Conservation (phyloP, 768 basidiomycete genomes). For the Boletus subcaerulescens region DNA sequence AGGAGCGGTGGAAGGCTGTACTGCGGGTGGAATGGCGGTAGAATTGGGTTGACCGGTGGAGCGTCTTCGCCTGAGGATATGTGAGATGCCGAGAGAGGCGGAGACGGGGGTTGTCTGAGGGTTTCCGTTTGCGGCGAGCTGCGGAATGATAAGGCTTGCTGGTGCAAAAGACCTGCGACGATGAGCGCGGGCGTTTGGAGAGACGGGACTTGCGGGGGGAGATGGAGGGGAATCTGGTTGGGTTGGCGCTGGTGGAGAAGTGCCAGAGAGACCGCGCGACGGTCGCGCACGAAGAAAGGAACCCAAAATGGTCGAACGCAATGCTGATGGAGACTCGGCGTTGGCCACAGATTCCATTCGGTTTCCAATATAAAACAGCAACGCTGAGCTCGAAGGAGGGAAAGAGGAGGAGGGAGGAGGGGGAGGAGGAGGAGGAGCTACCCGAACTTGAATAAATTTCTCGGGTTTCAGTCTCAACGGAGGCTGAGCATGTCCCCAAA, state of each 20-base stretch:
- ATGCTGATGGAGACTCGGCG: conserved; percentile 32
- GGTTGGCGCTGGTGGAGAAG: conserved; percentile 34
- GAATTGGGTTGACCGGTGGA: conserved; percentile 51
- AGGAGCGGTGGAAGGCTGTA: conserved; percentile 6
- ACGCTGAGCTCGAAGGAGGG: too few relatives aligned
- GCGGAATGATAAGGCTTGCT: conserved; percentile 34
- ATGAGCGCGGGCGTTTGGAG: conserved; percentile 30
- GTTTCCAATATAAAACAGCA: background rate
- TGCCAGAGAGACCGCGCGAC: conserved; percentile 58
- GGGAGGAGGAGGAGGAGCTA: background rate
- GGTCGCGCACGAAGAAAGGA: conserved; percentile 70
- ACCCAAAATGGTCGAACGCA: conserved; percentile 63
- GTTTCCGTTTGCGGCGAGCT: conserved; percentile 30
- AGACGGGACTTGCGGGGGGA: conserved; percentile 40
- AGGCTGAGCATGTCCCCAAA: conserved; percentile 11
- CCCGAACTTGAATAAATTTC: background rate
- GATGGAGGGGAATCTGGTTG: conserved; percentile 41
- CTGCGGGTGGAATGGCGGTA: conserved; percentile 13
- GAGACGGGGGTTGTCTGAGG: conserved; percentile 21
- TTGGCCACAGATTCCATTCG: conserved; percentile 15
- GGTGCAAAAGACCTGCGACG: conserved; percentile 42
- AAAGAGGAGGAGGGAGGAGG: background rate
- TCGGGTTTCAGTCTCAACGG: conserved; percentile 13
- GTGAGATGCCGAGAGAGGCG: conserved; percentile 46
- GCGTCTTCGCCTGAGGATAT: conserved; percentile 66